phyloP scores from a whole-genome alignment of 2,329 filamentous ascomycete genomes.

The Chrysosporium keratinophilum region DNA sequence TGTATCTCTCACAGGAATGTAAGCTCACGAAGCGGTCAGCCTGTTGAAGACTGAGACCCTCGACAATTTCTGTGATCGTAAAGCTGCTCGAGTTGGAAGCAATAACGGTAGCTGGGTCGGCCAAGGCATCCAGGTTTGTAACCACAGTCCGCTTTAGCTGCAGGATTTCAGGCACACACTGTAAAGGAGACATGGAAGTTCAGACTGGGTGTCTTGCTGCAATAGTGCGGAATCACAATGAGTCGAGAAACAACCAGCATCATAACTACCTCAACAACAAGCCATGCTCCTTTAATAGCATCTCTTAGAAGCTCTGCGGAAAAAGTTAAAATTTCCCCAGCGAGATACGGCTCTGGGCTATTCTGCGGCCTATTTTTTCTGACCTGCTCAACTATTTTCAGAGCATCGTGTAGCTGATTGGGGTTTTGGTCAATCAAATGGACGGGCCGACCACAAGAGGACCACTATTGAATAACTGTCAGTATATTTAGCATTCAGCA shows the following conservation, averaged over 20 bases:
- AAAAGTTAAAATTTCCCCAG: constrained; percentile 21
- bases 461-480: constrained; percentile 24
- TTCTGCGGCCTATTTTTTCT: constrained; percentile 11
- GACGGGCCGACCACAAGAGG: constrained; percentile 25
- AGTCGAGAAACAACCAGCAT: too few relatives aligned
- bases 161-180: constrained; percentile 40
- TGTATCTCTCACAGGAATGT: constrained; percentile 32
- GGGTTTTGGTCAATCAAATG: constrained; percentile 25
- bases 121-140: constrained; percentile 31
- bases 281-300: constrained; percentile 25
- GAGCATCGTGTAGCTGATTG: constrained; percentile 22
- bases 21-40: constrained; percentile 33
- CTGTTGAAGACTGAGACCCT: constrained; percentile 28
- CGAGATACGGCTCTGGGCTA: neutral
- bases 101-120: constrained; percentile 31
- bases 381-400: constrained; percentile 24
- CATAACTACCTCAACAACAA: constrained; percentile 27
- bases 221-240: too few relatives aligned
- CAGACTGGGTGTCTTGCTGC: neutral
- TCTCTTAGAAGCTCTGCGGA: constrained; percentile 18
- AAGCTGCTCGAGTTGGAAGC: constrained; percentile 43
- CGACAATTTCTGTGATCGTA: constrained; percentile 36
- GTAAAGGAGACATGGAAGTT: neutral
- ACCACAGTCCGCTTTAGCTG: constrained; percentile 35
- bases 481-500: neutral